Conservation (phyloP, 768 basidiomycete genomes). For the Tulasnella sp. region DNA sequence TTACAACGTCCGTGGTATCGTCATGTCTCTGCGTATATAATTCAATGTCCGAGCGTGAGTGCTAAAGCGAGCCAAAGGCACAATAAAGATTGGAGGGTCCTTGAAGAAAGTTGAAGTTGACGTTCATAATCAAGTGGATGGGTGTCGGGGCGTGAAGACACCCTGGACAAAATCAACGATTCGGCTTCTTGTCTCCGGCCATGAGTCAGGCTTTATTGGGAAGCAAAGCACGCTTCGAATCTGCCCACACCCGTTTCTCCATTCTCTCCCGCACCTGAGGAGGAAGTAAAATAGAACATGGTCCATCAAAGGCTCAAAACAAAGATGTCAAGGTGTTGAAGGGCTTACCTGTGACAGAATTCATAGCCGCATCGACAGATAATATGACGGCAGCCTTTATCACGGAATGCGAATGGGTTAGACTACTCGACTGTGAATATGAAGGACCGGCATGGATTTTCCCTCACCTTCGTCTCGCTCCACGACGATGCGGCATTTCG, state of each 20-base stretch:
- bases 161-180: not conserved
- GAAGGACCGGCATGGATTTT: not conserved
- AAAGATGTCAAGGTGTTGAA: not conserved
- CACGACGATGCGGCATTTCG: not conserved
- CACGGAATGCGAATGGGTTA: not conserved
- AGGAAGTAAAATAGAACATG: not conserved
- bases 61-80: not conserved
- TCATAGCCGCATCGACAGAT: constrained; percentile 17
- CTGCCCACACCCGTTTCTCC: not conserved
- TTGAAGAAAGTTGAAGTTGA: not conserved
- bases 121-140: not conserved
- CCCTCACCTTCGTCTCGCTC: not conserved
- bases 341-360: constrained; percentile 23
- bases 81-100: not conserved
- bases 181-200: not conserved
- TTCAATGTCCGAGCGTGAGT: not conserved
- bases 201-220: not conserved
- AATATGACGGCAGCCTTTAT: constrained; percentile 23
- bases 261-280: not conserved
- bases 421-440: not conserved
- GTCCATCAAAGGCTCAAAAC: not conserved
- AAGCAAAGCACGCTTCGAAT: not conserved
- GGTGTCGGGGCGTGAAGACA: not conserved
- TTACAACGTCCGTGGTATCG: not conserved
- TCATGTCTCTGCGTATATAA: not conserved